Evolutionary conservation across 345 rosid genomes (phyloP).

Genomic region (Hibiscus syriacus): DNA sequence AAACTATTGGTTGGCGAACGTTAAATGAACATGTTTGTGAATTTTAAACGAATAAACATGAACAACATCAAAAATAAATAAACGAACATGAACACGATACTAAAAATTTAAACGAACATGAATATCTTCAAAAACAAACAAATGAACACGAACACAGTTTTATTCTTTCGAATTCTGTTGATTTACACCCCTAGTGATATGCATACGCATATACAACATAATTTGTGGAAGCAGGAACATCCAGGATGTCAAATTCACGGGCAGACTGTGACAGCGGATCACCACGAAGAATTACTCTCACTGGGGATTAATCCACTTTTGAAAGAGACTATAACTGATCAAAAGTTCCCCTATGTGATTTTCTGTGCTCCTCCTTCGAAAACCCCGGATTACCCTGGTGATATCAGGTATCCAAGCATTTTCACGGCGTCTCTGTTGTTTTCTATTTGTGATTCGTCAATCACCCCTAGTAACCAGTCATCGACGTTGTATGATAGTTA

Average conservation of each 20-base stretch:
- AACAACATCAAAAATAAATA: too few relatives aligned
- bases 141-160: too few relatives aligned
- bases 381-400: constrained; percentile 69
- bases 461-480: neutral
- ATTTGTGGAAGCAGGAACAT: constrained; percentile 45
- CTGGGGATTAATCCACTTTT: constrained; percentile 72
- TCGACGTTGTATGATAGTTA: neutral
- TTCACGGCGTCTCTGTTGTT: neutral
- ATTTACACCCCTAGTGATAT: too few relatives aligned
- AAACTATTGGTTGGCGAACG: too few relatives aligned
- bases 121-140: too few relatives aligned
- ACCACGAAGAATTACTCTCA: constrained; percentile 71
- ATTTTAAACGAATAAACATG: too few relatives aligned
- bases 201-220: neutral
- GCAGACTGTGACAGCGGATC: constrained; percentile 69
- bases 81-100: too few relatives aligned
- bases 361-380: constrained; percentile 96
- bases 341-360: constrained; percentile 59
- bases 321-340: constrained; percentile 35
- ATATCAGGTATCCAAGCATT: constrained; percentile 48
- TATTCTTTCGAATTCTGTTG: too few relatives aligned
- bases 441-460: neutral
- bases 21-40: too few relatives aligned
- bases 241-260: constrained; percentile 73
- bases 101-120: too few relatives aligned